A percentile compares a stretch with the other conserved stretches of the same genome.
phyloP scores from a whole-genome alignment of 306 rosid species.

The Medicago arabica region DNA sequence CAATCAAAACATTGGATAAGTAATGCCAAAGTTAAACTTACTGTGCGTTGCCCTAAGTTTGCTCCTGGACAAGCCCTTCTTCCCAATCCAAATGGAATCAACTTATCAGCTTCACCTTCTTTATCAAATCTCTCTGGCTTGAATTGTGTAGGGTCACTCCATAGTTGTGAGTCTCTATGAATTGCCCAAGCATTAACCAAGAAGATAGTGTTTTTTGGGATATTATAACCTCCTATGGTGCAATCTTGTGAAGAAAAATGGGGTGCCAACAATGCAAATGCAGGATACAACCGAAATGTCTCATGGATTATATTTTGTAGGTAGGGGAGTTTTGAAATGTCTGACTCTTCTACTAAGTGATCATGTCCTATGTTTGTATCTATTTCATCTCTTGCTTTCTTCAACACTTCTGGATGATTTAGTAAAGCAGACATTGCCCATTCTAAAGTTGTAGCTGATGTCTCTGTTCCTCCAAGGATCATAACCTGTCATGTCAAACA shows the following conservation, averaged over 20 bases:
- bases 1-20: slow-evolving; percentile 46
- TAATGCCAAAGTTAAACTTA: slow-evolving; percentile 29
- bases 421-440: slow-evolving; percentile 46
- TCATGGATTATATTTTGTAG: slow-evolving; percentile 37
- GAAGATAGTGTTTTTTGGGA: slow-evolving; percentile 34
- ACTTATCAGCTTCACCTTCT: slow-evolving; percentile 43
- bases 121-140: slow-evolving; percentile 47
- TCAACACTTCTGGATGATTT: slow-evolving; percentile 39
- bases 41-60: slow-evolving; percentile 38
- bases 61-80: slow-evolving; percentile 47
- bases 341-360: slow-evolving; percentile 31
- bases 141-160: slow-evolving; percentile 38
- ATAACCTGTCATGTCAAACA: slow-evolving; percentile 36
- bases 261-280: slow-evolving; percentile 36
- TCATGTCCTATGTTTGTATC: slow-evolving; percentile 28
- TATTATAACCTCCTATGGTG: slow-evolving; percentile 40
- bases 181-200: slow-evolving; percentile 48
- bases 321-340: slow-evolving; percentile 38
- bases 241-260: slow-evolving; percentile 42
- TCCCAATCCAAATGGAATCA: slow-evolving; percentile 45
- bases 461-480: slow-evolving; percentile 44
- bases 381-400: slow-evolving; percentile 40
- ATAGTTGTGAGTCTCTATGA: slow-evolving; percentile 42
- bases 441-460: slow-evolving; percentile 41
- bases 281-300: slow-evolving; percentile 40